Percentiles rank a stretch among this genome's conserved stretches.
Conservation (phyloP, 2,329 filamentous ascomycete species). For the Phaeosphaeriaceae sp. region DNA sequence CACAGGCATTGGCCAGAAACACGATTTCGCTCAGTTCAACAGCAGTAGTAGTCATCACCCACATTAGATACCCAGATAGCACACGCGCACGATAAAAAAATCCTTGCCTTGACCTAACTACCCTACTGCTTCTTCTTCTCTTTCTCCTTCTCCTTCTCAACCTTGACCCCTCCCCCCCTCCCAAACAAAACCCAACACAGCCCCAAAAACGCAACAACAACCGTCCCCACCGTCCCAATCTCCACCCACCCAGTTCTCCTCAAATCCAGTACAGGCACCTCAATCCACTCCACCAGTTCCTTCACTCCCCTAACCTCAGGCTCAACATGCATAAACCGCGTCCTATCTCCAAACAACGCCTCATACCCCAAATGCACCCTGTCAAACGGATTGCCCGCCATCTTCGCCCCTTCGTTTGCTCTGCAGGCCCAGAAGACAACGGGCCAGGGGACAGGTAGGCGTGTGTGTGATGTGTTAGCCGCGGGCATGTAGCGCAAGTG, state of each 20-base stretch:
- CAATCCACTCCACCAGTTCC: slow-evolving; percentile 40
- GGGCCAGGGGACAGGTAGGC: slow-evolving; percentile 74
- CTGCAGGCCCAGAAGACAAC: slow-evolving; percentile 90
- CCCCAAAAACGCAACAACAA: slow-evolving; percentile 54
- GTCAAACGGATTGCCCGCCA: slow-evolving; percentile 83
- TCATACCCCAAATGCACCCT: slow-evolving; percentile 86
- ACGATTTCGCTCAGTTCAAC: neutral
- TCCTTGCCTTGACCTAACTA: slow-evolving; percentile 3
- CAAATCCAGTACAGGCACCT: slow-evolving; percentile 53
- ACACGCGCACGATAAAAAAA: neutral
- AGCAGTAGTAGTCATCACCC: neutral
- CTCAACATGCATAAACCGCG: slow-evolving; percentile 78
- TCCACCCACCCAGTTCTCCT: slow-evolving; percentile 47
- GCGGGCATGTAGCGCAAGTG: slow-evolving; percentile 80
- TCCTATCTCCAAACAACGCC: slow-evolving; percentile 74
- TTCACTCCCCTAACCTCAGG: slow-evolving; percentile 39
- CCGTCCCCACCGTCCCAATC: slow-evolving; percentile 50
- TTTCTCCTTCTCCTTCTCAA: slow-evolving; percentile 6
- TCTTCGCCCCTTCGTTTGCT: slow-evolving; percentile 68
- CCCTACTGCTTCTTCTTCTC: slow-evolving; percentile 33
- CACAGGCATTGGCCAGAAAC: neutral
- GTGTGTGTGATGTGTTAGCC: slow-evolving; percentile 38
- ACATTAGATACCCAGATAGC: slow-evolving; percentile 9
- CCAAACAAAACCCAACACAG: slow-evolving; percentile 51
- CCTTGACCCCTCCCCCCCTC: slow-evolving; percentile 7